Percentiles rank a stretch among this genome's conserved stretches.
These are phyloP conservation scores for rapeseed (Brassica napus) DNA, from an alignment of 345 rosid genomes.

Conservation along the genomic window Da-Ae NC_063435.1:12008501-12009000, in stretches of 20 bases:
- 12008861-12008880: background rate
- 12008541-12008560: background rate
- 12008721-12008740: background rate
- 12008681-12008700: too few relatives aligned
- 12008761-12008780: background rate
- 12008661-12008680: background rate
- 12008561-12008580: background rate
- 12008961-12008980: background rate
- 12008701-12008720: background rate
- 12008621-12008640: background rate
- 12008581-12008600: background rate
- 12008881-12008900: background rate
- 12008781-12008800: background rate
- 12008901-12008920: background rate
- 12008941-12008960: background rate
- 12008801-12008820: background rate
- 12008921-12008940: background rate
- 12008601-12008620: background rate
- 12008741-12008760: too few relatives aligned
- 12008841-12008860: background rate
- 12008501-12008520: background rate
- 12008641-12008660: background rate
- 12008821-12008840: background rate
- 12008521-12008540: background rate
- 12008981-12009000: background rate